Base-by-base conservation (phyloP, 345 rosid genomes). In the Erodium maritimum region DNA sequence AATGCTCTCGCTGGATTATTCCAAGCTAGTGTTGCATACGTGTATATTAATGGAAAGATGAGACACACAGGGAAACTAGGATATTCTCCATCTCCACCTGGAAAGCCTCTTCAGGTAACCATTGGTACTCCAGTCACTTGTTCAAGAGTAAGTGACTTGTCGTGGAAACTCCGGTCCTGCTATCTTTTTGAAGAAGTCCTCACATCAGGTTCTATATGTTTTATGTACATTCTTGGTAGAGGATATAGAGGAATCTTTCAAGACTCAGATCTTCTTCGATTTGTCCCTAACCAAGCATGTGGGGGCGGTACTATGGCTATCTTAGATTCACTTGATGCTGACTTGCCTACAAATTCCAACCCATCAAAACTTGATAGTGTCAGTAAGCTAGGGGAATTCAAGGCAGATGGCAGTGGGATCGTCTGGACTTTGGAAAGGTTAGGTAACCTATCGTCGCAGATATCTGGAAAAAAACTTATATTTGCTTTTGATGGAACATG, bases 231-330 rank as follows among this genome's bases (percentile, higher is more conserved):
- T 71, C 97, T 94, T 70, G 99, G 99, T 61, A 81, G 91, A 76
- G 97, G 95, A 67, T 90, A 94, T 74, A 87, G 85, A 77, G 99
- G 99, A 64, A 91, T 94, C 58, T 90, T 83, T 75, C 99, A 90
- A 72, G 99, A 94, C 65, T 74, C 97, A 1, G 90, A 90, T 70
- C 88, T 94, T 69, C 82, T 90, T 55, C 91, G 86, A 51, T 90
- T 94, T 85, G 97, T 94, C 19, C 97, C 99, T 65, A 82, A 83
- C 71, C 99, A 93, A 79, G 97, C 99, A 64, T 93, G 99, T 76
- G 96, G 95, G 69, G 99, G 99, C 69, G 97, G 95, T 59, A 87
- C 88, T 79, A 85, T 93, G 99, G 97, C 99, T 55, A 93, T 90
- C 73, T 74, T 93, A 71, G 99, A 87, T 65, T 79, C 96, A 21